Base-by-base conservation (phyloP, 441 rosid species). In the Mallotus repandus region DNA sequence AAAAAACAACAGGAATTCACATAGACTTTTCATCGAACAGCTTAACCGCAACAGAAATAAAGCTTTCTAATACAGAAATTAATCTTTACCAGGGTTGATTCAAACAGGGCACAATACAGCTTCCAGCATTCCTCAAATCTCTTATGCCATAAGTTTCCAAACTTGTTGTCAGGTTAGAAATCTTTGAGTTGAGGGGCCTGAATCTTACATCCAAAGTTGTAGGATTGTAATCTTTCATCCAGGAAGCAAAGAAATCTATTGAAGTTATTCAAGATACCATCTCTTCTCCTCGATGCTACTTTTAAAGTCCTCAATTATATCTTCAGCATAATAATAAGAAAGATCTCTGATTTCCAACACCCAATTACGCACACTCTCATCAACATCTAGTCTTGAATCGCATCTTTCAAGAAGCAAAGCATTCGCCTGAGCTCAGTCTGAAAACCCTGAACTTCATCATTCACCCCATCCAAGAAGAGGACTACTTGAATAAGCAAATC, bases 321-420 rank as follows among this genome's bases (percentile, higher is more conserved):
- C 91, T 66, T 88, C 91, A 0, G 66, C 71, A 54, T 55, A 3
- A 54, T 55, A 3, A 53, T 53, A 53, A 53, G 56, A 19, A 53
- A 53, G 56, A 2, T 88, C 89, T 68, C 87, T 76, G 18, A 86
- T 71, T 73, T 88, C 88, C 72, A 76, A 77, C 9, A 88, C 83
- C 91, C 87, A 81, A 16, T 77, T 72, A 38, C 73, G 72, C 67
- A 81, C 73, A 29, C 78, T 87, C 46, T 83, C 74, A 9, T 84
- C 83, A 6, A 70, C 79, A 15, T 81, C 86, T 54, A 74, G 78
- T 11, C 69, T 66, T 7, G 76, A 35, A 64, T 87, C 91, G 86
- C 87, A 22, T 72, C 72, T 71, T 80, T 83, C 56, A 84, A 69
- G 79, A 81, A 79, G 10, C 84, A 85, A 59, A 49, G 71, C 80